phyloP scores from a whole-genome alignment of 352 stramenopile species.

The Pythium sukuiense region DNA sequence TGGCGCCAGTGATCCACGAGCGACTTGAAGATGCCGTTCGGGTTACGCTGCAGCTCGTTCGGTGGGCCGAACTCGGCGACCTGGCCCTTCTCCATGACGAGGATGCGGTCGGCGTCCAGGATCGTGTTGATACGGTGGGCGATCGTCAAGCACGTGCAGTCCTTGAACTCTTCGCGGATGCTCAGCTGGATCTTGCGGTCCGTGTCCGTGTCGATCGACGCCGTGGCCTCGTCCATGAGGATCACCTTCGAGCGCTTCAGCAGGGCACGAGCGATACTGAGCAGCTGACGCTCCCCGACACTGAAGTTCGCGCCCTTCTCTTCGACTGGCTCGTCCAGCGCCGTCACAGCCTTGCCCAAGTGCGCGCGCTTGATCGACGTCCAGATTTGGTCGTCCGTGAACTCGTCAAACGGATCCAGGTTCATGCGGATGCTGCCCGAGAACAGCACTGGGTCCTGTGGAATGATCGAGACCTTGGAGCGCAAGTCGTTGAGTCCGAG shows the following conservation, averaged over 20 bases:
- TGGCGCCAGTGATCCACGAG: constrained; percentile 71
- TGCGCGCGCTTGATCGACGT: constrained; percentile 35
- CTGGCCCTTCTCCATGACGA: constrained; percentile 96
- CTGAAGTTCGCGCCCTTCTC: constrained; percentile 93
- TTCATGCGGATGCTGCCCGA: constrained; percentile 86
- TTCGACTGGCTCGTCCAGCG: constrained; percentile 79
- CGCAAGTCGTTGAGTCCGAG: constrained; percentile 33
- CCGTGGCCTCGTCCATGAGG: constrained; percentile 98
- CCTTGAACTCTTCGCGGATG: constrained; percentile 39
- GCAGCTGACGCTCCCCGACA: constrained; percentile 92
- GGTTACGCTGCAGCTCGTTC: constrained; percentile 71
- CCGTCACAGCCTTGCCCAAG: constrained; percentile 34
- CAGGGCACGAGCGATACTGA: constrained; percentile 93
- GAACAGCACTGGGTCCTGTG: constrained; percentile 91
- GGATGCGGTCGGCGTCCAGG: constrained; percentile 94
- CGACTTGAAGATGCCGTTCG: constrained; percentile 59
- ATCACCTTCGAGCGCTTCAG: constrained; percentile 92
- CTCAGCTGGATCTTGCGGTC: constrained; percentile 90
- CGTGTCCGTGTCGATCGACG: constrained; percentile 87
- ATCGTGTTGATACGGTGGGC: constrained; percentile 98
- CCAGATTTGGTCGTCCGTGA: constrained; percentile 57
- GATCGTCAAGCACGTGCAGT: constrained; percentile 95
- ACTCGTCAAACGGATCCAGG: constrained; percentile 86
- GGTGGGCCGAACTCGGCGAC: constrained; percentile 90
- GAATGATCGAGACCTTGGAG: constrained; percentile 52